Conservation (phyloP, 2,329 filamentous ascomycete species). For the Coniochaeta prunicola region DNA sequence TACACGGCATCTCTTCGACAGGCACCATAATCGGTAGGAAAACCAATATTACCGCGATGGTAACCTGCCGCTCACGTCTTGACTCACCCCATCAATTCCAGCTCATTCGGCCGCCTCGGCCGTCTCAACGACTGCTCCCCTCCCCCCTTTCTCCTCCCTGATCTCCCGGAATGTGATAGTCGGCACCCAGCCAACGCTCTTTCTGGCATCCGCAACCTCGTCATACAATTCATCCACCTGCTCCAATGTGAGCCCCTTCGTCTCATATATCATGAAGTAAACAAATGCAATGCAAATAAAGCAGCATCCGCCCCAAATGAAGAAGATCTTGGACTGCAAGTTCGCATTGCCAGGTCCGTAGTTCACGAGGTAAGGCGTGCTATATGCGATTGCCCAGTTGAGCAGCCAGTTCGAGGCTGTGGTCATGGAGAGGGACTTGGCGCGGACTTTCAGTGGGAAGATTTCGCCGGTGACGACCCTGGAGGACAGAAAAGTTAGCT, state of each 20-base stretch:
- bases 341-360: conserved; percentile 61
- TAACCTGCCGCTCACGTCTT: too few species aligned
- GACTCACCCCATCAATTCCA: too few species aligned
- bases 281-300: conserved; percentile 62
- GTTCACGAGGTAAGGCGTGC: conserved; percentile 72
- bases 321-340: conserved; percentile 66
- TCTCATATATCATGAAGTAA: conserved; percentile 73
- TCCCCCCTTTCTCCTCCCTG: background rate
- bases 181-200: background rate
- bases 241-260: conserved; percentile 73
- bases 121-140: background rate
- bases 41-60: too few species aligned
- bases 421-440: conserved; percentile 58
- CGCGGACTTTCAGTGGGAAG: conserved; percentile 68
- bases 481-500: background rate
- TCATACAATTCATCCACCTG: conserved; percentile 65
- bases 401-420: conserved; percentile 58
- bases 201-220: background rate
- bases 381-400: conserved; percentile 72
- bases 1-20: too few species aligned
- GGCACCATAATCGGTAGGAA: too few species aligned
- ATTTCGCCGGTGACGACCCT: conserved; percentile 70
- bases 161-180: conserved; percentile 1
- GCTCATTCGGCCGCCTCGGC: background rate
- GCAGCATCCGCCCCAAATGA: conserved; percentile 65